Evolutionary conservation across 768 basidiomycete species (phyloP), one percentile per base, ranked within the genome.

Genomic region (Rhizopogon rudus): DNA sequence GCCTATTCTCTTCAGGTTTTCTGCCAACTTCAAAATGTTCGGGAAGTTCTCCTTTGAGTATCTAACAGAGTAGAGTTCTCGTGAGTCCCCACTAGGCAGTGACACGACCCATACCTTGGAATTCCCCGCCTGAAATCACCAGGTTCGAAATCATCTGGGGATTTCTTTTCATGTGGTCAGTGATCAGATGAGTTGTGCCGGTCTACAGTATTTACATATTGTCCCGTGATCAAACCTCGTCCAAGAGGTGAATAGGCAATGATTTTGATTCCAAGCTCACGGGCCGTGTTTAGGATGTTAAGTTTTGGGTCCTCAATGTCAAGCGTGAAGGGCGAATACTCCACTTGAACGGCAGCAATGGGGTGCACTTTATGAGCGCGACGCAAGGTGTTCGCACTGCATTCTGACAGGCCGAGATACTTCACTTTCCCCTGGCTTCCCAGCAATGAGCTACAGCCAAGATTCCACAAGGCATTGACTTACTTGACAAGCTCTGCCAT

Each of bases 401-500:
- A 67, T 61, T 84, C 82, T 20, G 79, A 82, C 42, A 83, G 73
- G 1, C 83, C 81, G 9, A 84, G 59, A 62, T 79, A 74, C 52
- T 74, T 76, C 50, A 80, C 56, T 67, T 75, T 54, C 75, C 73
- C 62, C 78, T 81, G 1, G 78, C 79, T 56, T 60, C 55, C 37
- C 66, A 69, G 35, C 5, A 35, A 58, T 31, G 67, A 67, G 51
- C 68, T 67, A 49, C 8, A 46, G 43, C 28, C 16, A 44, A 12
- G 14, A 0, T n/a, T 37, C 2, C 20, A 13, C 0, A 17, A 41
- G 4, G 17, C 29, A 16, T 49, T 20, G 13, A 58, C 67, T 57
- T 64, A 80, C 80, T 80, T 76, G 50, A 81, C 81, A 22, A 80
- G 71, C 55, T 81, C 75, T 1, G 76, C 76, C 76, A 82, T 75